A percentile compares a stretch with the other conserved stretches of the same genome.
Evolutionary conservation across 148 eudicot genomes (phyloP).

Genomic region (Diospyros kaki): DNA sequence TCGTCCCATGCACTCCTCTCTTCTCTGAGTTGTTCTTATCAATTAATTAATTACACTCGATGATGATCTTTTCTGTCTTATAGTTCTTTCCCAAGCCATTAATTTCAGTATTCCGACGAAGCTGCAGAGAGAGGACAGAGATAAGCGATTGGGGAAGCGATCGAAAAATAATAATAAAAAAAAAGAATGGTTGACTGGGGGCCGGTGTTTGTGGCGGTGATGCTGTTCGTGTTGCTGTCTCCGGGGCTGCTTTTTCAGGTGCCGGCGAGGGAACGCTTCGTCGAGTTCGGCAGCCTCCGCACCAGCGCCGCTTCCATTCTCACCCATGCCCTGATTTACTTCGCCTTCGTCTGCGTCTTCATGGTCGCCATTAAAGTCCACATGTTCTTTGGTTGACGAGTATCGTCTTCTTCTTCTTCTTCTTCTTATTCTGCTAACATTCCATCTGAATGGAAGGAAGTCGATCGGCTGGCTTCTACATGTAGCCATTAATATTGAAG

Average conservation of each 20-base stretch:
- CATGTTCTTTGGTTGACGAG: conserved; percentile 32
- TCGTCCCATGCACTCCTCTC: no score
- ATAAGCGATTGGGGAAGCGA: no score
- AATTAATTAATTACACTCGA: no score
- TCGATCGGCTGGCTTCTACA: no score
- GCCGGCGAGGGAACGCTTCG: conserved; percentile 38
- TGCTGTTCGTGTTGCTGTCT: conserved; percentile 45
- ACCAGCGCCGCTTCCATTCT: conserved; percentile 49
- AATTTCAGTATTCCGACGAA: no score
- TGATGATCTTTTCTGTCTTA: no score
- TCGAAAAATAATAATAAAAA: no score
- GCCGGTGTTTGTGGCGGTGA: conserved; percentile 33
- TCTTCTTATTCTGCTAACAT: neutral
- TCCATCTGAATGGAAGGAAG: no score
- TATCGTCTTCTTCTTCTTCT: no score
- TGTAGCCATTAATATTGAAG: neutral
- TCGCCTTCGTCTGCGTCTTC: conserved; percentile 49
- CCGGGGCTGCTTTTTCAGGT: conserved; percentile 58
- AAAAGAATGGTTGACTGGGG: conserved; percentile 22
- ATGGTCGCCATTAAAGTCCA: conserved; percentile 44
- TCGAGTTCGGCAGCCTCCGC: conserved; percentile 45
- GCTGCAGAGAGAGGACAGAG: no score
- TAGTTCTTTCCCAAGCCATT: no score
- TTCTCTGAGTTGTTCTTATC: no score
- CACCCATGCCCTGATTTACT: conserved; percentile 44